Conservation (phyloP, 1,284 basidiomycete genomes). For the Cystobasidium slooffiae region DNA sequence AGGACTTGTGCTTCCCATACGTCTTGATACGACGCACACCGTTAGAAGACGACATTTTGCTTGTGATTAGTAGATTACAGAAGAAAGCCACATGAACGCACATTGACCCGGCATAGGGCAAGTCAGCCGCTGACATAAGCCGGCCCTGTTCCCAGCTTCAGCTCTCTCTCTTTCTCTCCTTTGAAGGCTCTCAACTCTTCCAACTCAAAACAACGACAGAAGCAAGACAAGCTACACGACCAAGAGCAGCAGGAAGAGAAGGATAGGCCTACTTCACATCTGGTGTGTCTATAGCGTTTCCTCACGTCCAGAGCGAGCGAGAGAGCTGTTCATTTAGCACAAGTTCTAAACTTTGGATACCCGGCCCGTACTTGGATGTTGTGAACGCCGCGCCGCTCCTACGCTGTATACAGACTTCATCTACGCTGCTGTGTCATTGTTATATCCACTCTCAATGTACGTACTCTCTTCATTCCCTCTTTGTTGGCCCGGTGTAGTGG, state of each 20-base stretch:
- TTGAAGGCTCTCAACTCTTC: neutral
- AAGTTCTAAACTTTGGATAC: neutral
- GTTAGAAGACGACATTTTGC: neutral
- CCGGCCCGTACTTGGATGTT: too few relatives aligned
- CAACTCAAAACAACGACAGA: constrained; percentile 1
- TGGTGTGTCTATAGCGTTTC: neutral
- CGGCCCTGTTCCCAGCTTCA: neutral
- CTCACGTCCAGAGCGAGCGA: neutral
- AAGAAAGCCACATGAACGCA: neutral
- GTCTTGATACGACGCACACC: constrained; percentile 10
- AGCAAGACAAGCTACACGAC: neutral
- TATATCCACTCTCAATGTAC: constrained; percentile 1
- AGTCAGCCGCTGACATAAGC: constrained; percentile 23
- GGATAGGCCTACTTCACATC: neutral
- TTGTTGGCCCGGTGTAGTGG: neutral
- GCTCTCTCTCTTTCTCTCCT: neutral
- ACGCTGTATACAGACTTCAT: constrained; percentile 7
- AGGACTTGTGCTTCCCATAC: constrained; percentile 15
- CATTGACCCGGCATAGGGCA: neutral
- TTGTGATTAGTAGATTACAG: neutral
- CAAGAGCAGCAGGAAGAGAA: neutral
- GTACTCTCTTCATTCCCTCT: constrained; percentile 1
- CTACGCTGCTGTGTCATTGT: constrained; percentile 1
- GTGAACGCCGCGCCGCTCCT: neutral
- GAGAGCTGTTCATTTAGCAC: neutral